Evolutionary conservation across 768 basidiomycete genomes (phyloP), one percentile per base, ranked within the genome.

Genomic region (Tulasnella sp.): DNA sequence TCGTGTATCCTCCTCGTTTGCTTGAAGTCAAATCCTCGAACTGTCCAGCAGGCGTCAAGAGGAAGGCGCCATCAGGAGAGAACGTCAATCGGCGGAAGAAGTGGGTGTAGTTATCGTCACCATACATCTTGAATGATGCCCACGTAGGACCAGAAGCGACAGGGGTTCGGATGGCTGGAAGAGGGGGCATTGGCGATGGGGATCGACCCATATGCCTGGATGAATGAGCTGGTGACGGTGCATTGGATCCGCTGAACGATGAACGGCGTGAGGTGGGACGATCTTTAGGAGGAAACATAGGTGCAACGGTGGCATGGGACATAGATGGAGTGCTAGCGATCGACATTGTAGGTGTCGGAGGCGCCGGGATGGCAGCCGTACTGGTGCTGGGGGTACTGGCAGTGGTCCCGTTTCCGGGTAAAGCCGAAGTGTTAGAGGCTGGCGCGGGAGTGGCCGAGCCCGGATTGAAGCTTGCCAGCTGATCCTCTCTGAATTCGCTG

Each of bases 1-100:
- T 4, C 42, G 20, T 48, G 56, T 63, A 73, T 72, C 48, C 59
- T 61, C 45, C 67, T 67, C 27, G 62, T 66, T 56, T 63, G 65
- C 35, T 45, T 25, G 68, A 59, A 12, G 83, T 78, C 3, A 88
- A 84, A 64, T 98, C 93, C 62, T 98, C 92, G 60, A 95, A 96
- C 62, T 93, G 87, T 0, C 95, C 95, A 1, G 95, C 93, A 0
- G 95, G 95, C 0, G 95, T 98, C 57, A 98, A 70, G 39, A 99
- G 72, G 31, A 99, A 70, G 8, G 82, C 87, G 0, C 95, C 95
- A 62, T 99, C 95, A 1, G 93, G 88, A 48, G 88, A 90, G 67
- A 96, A 99, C 9, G 83, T 82, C 54, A 99, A 69, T 31, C 95
- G 75, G 25, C 95, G 71, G 73, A 98, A 99, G 70, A 98, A 99